These are phyloP conservation scores for Lactuca saligna DNA, from an alignment of 129 eudicot genomes.

Conservation along the genomic window DNA sequence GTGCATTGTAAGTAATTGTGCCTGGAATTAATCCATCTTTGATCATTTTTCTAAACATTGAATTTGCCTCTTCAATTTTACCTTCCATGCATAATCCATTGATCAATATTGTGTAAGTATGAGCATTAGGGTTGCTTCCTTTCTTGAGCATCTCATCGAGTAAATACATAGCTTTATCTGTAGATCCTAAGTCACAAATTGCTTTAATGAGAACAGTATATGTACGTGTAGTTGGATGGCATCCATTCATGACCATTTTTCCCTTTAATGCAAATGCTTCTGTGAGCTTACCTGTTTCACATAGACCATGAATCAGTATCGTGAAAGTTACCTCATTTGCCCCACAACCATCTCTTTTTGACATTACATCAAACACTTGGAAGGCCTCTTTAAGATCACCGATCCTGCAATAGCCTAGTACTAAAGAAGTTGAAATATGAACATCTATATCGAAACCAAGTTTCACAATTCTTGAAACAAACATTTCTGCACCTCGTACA, in stretches of 20 bases:
- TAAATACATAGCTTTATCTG: conserved; percentile 31
- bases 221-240: conserved; percentile 35
- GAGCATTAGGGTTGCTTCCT: conserved; percentile 34
- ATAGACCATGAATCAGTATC: conserved; percentile 40
- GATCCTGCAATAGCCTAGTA: conserved; percentile 40
- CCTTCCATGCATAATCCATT: conserved; percentile 36
- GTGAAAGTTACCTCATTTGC: conserved; percentile 42
- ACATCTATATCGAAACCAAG: conserved; percentile 39
- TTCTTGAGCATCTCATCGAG: conserved; percentile 43
- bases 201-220: conserved; percentile 47
- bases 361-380: conserved; percentile 46
- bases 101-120: conserved; percentile 38
- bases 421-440: conserved; percentile 40
- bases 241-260: conserved; percentile 38
- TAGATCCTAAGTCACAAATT: conserved; percentile 33
- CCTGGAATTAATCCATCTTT: conserved; percentile 39
- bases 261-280: conserved; percentile 40
- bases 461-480: conserved; percentile 33
- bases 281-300: conserved; percentile 34
- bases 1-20: conserved; percentile 37
- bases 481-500: conserved; percentile 35
- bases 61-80: conserved; percentile 46
- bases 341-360: conserved; percentile 31
- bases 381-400: conserved; percentile 32
- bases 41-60: conserved; percentile 40